These are phyloP conservation scores for Ilex asprella DNA, from an alignment of 257 asterid genomes.

Conservation along the genomic window DNA sequence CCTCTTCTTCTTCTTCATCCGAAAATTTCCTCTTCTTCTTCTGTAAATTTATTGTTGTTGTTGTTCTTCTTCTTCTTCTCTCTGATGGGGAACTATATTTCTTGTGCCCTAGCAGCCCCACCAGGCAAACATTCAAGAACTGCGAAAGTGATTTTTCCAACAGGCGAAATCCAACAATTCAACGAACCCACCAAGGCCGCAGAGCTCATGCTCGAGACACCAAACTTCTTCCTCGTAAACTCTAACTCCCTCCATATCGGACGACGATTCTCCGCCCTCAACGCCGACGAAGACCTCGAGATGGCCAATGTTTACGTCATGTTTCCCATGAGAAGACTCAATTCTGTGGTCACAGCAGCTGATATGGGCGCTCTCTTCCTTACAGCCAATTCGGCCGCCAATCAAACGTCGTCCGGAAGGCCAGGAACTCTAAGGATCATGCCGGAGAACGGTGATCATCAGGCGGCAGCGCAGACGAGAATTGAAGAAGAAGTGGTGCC, in stretches of 20 bases:
- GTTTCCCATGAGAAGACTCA: conserved; percentile 67
- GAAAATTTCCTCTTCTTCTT: background rate
- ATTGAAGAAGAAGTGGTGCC: conserved; percentile 10
- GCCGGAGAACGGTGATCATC: conserved; percentile 40
- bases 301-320: conserved; percentile 50
- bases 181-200: conserved; percentile 48
- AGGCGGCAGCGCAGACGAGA: background rate
- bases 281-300: conserved; percentile 85
- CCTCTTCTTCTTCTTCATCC: too few species aligned
- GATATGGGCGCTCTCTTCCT: conserved; percentile 66
- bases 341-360: conserved; percentile 52
- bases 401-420: conserved; percentile 4
- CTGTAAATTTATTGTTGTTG: too few species aligned
- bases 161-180: conserved; percentile 36
- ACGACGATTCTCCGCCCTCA: conserved; percentile 53
- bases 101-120: conserved; percentile 41
- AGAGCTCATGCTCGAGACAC: conserved; percentile 56
- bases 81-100: conserved; percentile 49
- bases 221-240: conserved; percentile 54
- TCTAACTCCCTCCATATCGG: conserved; percentile 60
- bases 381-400: conserved; percentile 52
- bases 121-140: conserved; percentile 29
- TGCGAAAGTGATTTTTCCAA: conserved; percentile 44
- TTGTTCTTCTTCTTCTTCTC: background rate
- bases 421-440: conserved; percentile 34